Evolutionary conservation across 1,284 basidiomycete genomes (phyloP).

Genomic region (Puccinia coronata): DNA sequence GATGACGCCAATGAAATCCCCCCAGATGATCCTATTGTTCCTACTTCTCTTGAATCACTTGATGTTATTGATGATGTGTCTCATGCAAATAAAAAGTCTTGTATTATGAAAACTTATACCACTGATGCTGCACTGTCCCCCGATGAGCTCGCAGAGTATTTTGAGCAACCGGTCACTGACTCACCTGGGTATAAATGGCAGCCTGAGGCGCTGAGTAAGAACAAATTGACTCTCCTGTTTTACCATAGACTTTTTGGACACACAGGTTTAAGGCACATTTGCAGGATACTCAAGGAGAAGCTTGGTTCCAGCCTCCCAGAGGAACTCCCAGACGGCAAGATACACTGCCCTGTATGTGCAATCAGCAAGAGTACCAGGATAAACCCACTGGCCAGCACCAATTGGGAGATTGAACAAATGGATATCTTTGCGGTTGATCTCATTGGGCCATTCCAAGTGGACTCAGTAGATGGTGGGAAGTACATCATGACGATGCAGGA

Average conservation of each 20-base stretch:
- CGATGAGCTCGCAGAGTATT: too few species aligned
- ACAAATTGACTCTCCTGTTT: too few species aligned
- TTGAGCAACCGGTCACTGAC: too few species aligned
- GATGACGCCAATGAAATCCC: neutral
- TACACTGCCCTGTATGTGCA: slow-evolving; percentile 1
- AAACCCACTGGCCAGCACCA: neutral
- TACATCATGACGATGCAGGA: slow-evolving; percentile 16
- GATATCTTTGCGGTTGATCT: neutral
- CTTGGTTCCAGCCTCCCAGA: neutral
- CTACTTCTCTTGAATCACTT: too few species aligned
- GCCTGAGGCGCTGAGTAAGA: too few species aligned
- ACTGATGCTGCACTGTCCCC: too few species aligned
- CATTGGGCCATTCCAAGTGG: neutral
- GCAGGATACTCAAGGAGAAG: neutral
- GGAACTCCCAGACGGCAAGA: neutral
- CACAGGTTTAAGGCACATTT: neutral
- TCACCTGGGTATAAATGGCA: too few species aligned
- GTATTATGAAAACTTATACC: too few species aligned
- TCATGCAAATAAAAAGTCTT: too few species aligned
- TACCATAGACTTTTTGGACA: slow-evolving; percentile 19
- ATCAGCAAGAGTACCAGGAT: neutral
- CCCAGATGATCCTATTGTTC: too few species aligned
- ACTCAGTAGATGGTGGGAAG: neutral
- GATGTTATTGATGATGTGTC: too few species aligned
- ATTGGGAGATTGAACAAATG: neutral